Percentiles rank a stretch among this genome's conserved stretches.
These are phyloP conservation scores for Fusarium sterilihyphosum DNA, from an alignment of 2,329 filamentous ascomycete genomes.

Conservation along the genomic window DNA sequence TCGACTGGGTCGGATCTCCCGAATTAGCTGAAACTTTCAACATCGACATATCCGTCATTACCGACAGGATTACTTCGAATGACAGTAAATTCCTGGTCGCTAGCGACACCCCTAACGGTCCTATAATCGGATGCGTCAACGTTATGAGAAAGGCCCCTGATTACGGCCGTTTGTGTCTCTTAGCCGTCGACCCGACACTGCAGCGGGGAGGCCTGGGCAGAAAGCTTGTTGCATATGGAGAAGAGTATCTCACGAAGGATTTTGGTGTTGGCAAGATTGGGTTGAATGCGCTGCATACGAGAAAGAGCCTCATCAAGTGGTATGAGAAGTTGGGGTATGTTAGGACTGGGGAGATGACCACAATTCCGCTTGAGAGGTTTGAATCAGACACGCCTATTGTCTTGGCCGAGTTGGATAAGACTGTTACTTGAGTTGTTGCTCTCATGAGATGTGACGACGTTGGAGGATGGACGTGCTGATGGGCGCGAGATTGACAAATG, in stretches of 20 bases:
- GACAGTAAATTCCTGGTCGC: slow-evolving; percentile 47
- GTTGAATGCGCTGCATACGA: slow-evolving; percentile 49
- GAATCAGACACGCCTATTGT: slow-evolving; percentile 40
- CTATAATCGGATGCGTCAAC: slow-evolving; percentile 43
- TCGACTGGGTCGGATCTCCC: slow-evolving; percentile 47
- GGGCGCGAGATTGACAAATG: background rate
- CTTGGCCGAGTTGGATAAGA: slow-evolving; percentile 51
- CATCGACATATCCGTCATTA: slow-evolving; percentile 72
- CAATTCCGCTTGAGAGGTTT: slow-evolving; percentile 45
- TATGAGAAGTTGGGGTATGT: slow-evolving; percentile 49
- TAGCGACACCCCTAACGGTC: slow-evolving; percentile 8
- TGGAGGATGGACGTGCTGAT: background rate
- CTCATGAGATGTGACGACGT: no score
- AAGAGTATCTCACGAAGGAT: slow-evolving; percentile 42
- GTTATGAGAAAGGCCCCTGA: slow-evolving; percentile 40
- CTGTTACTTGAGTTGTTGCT: background rate
- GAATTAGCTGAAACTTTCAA: slow-evolving; percentile 75
- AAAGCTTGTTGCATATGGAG: slow-evolving; percentile 45
- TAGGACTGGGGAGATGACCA: slow-evolving; percentile 47
- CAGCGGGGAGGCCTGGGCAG: slow-evolving; percentile 49
- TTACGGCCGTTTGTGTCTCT: slow-evolving; percentile 46
- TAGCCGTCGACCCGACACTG: slow-evolving; percentile 47
- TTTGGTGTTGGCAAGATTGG: slow-evolving; percentile 45
- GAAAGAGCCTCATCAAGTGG: slow-evolving; percentile 49
- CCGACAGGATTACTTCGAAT: slow-evolving; percentile 57